Percentiles rank a stretch among this genome's conserved stretches.
Conservation (phyloP, 2,329 filamentous ascomycete genomes). For the Curvularia sp. region DNA sequence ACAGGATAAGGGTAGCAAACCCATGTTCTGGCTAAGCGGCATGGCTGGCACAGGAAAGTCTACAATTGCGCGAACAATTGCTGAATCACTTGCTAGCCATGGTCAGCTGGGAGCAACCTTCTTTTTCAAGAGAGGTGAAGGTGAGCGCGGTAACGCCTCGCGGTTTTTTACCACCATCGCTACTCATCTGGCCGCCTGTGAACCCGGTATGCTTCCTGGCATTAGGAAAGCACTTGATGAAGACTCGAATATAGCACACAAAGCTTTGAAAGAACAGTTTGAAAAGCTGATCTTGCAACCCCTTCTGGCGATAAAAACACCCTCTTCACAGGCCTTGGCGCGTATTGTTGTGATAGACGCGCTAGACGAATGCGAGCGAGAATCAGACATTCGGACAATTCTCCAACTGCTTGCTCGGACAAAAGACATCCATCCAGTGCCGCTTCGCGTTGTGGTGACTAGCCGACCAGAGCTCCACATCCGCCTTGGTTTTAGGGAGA, state of each 20-base stretch:
- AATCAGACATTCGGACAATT: conserved; percentile 21
- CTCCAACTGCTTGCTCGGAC: conserved; percentile 30
- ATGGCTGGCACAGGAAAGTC: conserved; percentile 12
- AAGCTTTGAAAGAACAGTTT: conserved; percentile 15
- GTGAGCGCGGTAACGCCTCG: conserved; percentile 19
- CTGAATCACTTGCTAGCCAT: conserved; percentile 13
- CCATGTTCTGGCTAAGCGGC: conserved; percentile 45
- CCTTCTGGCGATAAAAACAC: conserved; percentile 1
- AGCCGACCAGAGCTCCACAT: conserved; percentile 32
- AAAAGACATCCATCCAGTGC: conserved; percentile 13
- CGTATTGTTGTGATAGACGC: conserved; percentile 32
- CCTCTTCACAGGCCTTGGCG: neutral
- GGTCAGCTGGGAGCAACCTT: conserved; percentile 20
- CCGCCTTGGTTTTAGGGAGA: conserved; percentile 30
- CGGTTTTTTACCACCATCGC: conserved; percentile 30
- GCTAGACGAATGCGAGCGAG: conserved; percentile 43
- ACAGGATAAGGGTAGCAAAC: conserved; percentile 17
- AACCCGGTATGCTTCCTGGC: conserved; percentile 15
- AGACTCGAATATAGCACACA: conserved; percentile 13
- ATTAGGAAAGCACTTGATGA: conserved; percentile 24
- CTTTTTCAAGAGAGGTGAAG: conserved; percentile 24
- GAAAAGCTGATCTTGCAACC: conserved; percentile 18
- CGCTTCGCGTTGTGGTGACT: conserved; percentile 28
- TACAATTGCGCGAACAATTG: conserved; percentile 32
- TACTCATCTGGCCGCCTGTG: conserved; percentile 14